Percentiles rank a stretch among this genome's conserved stretches.
phyloP scores from a whole-genome alignment of 768 basidiomycete species.

The Pleurotus pulmonarius region DNA sequence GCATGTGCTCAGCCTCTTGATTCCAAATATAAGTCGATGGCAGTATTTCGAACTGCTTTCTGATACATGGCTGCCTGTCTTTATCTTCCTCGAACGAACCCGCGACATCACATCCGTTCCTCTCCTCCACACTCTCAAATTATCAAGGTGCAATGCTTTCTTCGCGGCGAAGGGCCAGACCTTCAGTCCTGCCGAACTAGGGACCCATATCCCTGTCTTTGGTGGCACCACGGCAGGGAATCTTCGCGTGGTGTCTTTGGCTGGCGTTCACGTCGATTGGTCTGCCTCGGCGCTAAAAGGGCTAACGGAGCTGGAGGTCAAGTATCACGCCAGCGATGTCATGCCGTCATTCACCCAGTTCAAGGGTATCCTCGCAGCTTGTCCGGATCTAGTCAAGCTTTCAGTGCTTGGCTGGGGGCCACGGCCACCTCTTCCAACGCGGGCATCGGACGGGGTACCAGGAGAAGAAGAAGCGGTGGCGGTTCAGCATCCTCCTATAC shows the following conservation, averaged over 20 bases:
- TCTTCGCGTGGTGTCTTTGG: conserved; percentile 41
- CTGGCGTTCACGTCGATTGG: conserved; percentile 62
- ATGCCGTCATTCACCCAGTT: conserved; percentile 50
- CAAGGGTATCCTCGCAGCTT: conserved; percentile 34
- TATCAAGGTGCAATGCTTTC: conserved; percentile 58
- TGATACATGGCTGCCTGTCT: conserved; percentile 60
- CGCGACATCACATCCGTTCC: conserved; percentile 28
- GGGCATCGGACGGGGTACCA: neutral
- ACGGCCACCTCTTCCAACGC: conserved; percentile 10
- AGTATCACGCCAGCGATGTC: conserved; percentile 55
- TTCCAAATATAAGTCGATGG: conserved; percentile 46
- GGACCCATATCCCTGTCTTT: conserved; percentile 40
- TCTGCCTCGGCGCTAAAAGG: conserved; percentile 30
- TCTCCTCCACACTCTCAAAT: conserved; percentile 34
- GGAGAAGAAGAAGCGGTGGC: conserved; percentile 1
- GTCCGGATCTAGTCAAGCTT: conserved; percentile 37
- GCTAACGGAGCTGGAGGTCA: conserved; percentile 46
- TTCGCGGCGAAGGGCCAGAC: conserved; percentile 39
- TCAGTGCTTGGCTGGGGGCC: conserved; percentile 55
- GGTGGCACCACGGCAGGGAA: conserved; percentile 28
- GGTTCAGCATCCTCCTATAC: conserved; percentile 12
- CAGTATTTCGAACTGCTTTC: conserved; percentile 44
- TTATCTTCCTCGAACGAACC: conserved; percentile 43
- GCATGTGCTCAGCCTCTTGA: conserved; percentile 37
- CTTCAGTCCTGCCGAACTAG: conserved; percentile 41